Percentiles rank a stretch among this genome's conserved stretches.
These are phyloP conservation scores for Hymenoscyphus fraxineus DNA, from an alignment of 2,329 filamentous ascomycete species.

Conservation along the genomic window DNA sequence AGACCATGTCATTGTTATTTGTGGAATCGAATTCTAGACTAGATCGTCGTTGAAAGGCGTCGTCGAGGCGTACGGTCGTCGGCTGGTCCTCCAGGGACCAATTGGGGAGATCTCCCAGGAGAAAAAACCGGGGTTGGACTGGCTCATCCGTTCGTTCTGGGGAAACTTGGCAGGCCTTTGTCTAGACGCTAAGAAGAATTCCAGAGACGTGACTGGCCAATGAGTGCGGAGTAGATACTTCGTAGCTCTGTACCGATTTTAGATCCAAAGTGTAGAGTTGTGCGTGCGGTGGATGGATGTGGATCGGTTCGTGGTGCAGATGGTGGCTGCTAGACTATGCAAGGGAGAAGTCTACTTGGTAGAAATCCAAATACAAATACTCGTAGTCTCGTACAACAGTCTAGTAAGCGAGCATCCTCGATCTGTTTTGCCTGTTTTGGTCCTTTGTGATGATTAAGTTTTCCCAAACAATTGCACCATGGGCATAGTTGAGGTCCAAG, in stretches of 20 bases:
- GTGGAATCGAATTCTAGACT: neutral
- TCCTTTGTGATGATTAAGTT: neutral
- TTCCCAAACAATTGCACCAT: neutral
- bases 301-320: too few species aligned
- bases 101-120: neutral
- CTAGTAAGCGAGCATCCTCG: neutral
- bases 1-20: neutral
- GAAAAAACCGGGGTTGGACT: neutral
- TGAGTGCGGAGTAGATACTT: neutral
- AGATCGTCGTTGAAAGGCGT: neutral
- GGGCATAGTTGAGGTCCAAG: neutral
- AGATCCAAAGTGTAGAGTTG: neutral
- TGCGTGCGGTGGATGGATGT: neutral
- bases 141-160: slow-evolving; percentile 1
- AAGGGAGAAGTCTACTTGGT: neutral
- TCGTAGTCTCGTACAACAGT: too few species aligned
- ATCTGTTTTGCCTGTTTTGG: too few species aligned
- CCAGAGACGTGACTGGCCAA: neutral
- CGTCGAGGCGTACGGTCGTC: neutral
- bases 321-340: neutral
- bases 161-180: slow-evolving; percentile 2
- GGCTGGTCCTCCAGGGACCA: neutral
- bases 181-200: neutral
- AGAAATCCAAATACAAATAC: neutral
- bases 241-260: neutral